A percentile compares a stretch with the other conserved stretches of the same genome.
Conservation (phyloP, 306 rosid species). For the Macrotyloma uniflorum region DNA sequence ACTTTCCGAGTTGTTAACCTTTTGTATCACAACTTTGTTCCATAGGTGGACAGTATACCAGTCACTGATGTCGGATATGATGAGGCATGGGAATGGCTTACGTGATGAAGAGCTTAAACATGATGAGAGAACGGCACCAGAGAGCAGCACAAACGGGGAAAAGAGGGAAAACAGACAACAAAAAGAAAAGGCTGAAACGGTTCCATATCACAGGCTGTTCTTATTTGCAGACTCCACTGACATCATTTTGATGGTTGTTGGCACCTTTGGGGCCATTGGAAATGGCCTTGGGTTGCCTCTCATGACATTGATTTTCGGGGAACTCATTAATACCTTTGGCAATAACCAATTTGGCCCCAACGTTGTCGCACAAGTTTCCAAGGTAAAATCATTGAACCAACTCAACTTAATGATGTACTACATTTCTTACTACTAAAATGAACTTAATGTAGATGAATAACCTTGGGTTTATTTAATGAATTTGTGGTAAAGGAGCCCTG, state of each 20-base stretch:
- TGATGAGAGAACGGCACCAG: slow-evolving; percentile 34
- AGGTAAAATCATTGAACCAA: slow-evolving; percentile 37
- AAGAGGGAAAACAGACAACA: slow-evolving; percentile 35
- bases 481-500: neutral
- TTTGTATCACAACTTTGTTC: neutral
- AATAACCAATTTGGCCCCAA: slow-evolving; percentile 19
- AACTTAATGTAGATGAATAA: neutral
- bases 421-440: neutral
- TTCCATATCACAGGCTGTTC: slow-evolving; percentile 67
- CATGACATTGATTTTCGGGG: slow-evolving; percentile 44
- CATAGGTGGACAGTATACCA: slow-evolving; percentile 29
- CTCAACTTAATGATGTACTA: neutral
- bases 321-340: slow-evolving; percentile 42
- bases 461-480: neutral
- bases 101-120: slow-evolving; percentile 9
- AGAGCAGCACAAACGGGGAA: slow-evolving; percentile 22
- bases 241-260: slow-evolving; percentile 43
- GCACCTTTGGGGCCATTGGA: slow-evolving; percentile 49
- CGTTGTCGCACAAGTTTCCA: slow-evolving; percentile 35
- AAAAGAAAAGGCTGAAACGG: slow-evolving; percentile 41
- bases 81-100: slow-evolving; percentile 40
- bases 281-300: slow-evolving; percentile 49
- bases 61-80: slow-evolving; percentile 39
- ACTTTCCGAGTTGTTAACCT: slow-evolving; percentile 17
- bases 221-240: slow-evolving; percentile 69